These are phyloP conservation scores for Kwoniella shivajii DNA, from an alignment of 1,284 basidiomycete species.

Conservation along the genomic window DNA sequence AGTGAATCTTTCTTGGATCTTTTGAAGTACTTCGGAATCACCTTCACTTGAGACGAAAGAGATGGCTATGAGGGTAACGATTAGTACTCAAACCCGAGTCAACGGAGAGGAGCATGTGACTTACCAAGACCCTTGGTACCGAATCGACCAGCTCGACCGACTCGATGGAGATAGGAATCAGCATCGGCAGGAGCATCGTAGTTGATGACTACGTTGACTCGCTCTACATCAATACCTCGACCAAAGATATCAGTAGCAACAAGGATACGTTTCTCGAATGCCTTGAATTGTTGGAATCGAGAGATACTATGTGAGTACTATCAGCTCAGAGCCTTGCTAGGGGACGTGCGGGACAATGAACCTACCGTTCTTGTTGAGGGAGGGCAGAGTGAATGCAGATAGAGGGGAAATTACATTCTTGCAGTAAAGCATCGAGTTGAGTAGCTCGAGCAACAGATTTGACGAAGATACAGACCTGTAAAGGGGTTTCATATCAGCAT, in stretches of 20 bases:
- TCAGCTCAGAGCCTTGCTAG: not conserved
- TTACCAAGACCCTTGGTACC: conserved; percentile 89
- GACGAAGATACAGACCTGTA: conserved; percentile 96
- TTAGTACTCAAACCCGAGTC: too few relatives aligned
- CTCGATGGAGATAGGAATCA: conserved; percentile 97
- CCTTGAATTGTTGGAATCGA: conserved; percentile 99
- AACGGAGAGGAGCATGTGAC: conserved; percentile 4
- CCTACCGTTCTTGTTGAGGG: conserved; percentile 91
- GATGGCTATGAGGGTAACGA: conserved; percentile 77
- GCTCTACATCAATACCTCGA: conserved; percentile 95
- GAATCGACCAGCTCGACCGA: conserved; percentile 98
- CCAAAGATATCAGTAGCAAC: conserved; percentile 97
- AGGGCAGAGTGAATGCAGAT: conserved; percentile 97
- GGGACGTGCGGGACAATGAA: conserved; percentile 17
- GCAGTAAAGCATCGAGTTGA: conserved; percentile 91
- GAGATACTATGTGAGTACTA: conserved; percentile 65
- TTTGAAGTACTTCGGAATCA: conserved; percentile 84
- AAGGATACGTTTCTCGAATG: conserved; percentile 98
- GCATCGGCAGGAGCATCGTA: conserved; percentile 93
- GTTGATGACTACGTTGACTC: conserved; percentile 95
- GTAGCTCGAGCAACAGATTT: conserved; percentile 97
- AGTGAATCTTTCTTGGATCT: conserved; percentile 56
- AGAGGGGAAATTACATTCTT: conserved; percentile 97
- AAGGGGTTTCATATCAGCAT: not conserved
- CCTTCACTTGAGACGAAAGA: conserved; percentile 91